Conservation (phyloP, 148 eudicot species). For the Diospyros lotus region DNA sequence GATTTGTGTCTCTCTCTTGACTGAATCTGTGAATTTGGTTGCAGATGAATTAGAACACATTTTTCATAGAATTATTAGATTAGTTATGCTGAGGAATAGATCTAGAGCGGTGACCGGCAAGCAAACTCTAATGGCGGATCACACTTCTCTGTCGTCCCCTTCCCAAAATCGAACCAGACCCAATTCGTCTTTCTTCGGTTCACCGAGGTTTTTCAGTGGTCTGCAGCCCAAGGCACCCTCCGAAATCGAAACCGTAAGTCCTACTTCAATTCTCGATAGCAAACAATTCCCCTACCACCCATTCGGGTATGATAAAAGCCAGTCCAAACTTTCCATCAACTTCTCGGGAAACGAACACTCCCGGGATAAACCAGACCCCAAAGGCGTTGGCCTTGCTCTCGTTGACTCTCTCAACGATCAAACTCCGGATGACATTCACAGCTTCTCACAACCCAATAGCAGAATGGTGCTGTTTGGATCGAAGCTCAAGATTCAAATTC, state of each 20-base stretch:
- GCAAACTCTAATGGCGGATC: slow-evolving; percentile 49
- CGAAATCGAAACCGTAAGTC: slow-evolving; percentile 42
- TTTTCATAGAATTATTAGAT: neutral
- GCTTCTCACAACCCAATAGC: slow-evolving; percentile 30
- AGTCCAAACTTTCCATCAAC: slow-evolving; percentile 17
- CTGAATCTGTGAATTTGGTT: slow-evolving; percentile 10
- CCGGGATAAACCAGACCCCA: slow-evolving; percentile 35
- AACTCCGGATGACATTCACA: slow-evolving; percentile 13
- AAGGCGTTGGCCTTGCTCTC: slow-evolving; percentile 63
- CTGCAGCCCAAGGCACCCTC: slow-evolving; percentile 27
- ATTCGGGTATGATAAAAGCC: slow-evolving; percentile 27
- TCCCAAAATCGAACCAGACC: slow-evolving; percentile 43
- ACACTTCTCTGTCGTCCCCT: slow-evolving; percentile 28
- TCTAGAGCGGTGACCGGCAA: slow-evolving; percentile 53
- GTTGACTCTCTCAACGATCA: slow-evolving; percentile 38
- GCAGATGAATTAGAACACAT: slow-evolving; percentile 5
- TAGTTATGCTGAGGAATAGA: slow-evolving; percentile 64
- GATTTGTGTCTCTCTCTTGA: neutral
- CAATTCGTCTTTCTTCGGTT: slow-evolving; percentile 51
- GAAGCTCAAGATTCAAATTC: slow-evolving; percentile 77
- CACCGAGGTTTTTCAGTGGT: slow-evolving; percentile 50
- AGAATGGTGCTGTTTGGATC: slow-evolving; percentile 62
- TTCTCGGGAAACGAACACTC: slow-evolving; percentile 24
- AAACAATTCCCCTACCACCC: slow-evolving; percentile 33
- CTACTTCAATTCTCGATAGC: slow-evolving; percentile 65